phyloP scores from a whole-genome alignment of 495 filamentous ascomycete species.

The Aspergillus sclerotioniger region DNA sequence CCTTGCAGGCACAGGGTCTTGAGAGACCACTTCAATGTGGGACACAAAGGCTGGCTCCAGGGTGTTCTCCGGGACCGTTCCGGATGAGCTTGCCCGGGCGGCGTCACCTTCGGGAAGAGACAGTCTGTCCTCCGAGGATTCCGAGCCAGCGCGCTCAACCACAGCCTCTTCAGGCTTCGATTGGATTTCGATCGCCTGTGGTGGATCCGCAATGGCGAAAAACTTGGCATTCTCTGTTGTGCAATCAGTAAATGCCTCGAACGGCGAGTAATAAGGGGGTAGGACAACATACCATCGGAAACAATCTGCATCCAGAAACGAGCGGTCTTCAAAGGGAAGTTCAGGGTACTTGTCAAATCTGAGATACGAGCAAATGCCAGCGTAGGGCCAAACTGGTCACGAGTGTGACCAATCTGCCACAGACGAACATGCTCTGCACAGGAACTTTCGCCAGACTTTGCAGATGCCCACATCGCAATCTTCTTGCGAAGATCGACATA shows the following conservation, averaged over 20 bases:
- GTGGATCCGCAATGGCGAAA: constrained; percentile 44
- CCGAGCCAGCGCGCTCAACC: constrained; percentile 25
- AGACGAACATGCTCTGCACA: constrained; percentile 39
- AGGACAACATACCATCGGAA: constrained; percentile 31
- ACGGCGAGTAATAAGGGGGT: not conserved
- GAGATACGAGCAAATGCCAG: constrained; percentile 37
- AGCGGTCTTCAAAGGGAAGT: constrained; percentile 26
- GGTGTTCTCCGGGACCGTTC: constrained; percentile 3
- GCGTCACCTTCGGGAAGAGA: constrained; percentile 25
- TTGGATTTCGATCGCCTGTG: constrained; percentile 19
- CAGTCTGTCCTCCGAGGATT: constrained; percentile 21
- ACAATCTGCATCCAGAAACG: constrained; percentile 48
- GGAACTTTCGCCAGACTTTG: constrained; percentile 18
- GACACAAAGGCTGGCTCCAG: not conserved
- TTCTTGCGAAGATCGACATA: constrained; percentile 44
- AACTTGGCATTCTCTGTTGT: constrained; percentile 38
- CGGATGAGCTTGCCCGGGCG: constrained; percentile 35
- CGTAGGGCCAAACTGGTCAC: constrained; percentile 34
- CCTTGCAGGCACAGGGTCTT: not conserved
- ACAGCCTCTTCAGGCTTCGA: constrained; percentile 40
- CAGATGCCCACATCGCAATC: constrained; percentile 36
- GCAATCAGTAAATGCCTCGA: constrained; percentile 2
- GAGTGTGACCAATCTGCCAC: constrained; percentile 44
- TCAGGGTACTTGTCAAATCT: constrained; percentile 34
- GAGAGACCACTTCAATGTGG: not conserved